These are phyloP conservation scores for Ophiostoma ips DNA, from an alignment of 2,329 filamentous ascomycete genomes.

Conservation along the genomic window DNA sequence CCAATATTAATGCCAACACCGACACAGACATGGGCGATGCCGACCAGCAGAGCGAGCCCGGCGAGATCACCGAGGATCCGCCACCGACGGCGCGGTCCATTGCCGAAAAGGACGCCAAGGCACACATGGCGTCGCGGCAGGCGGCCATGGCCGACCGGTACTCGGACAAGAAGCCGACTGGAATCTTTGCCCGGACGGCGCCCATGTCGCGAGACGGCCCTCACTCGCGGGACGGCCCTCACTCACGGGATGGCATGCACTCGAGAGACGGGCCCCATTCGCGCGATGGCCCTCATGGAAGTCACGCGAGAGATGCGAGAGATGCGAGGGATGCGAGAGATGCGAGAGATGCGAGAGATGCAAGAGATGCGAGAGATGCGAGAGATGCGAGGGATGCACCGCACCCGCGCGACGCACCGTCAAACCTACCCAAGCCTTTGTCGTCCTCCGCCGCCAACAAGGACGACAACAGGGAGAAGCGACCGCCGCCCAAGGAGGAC, in stretches of 20 bases:
- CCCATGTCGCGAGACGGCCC: not conserved
- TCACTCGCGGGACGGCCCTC: not conserved
- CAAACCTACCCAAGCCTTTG: not conserved
- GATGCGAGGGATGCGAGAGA: not conserved
- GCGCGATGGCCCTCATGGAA: not conserved
- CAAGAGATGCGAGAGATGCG: not conserved
- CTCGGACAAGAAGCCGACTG: conserved; percentile 5
- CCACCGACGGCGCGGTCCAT: not conserved
- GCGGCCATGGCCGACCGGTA: not conserved
- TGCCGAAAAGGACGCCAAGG: not conserved
- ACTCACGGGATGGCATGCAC: not conserved
- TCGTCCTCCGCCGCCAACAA: not conserved
- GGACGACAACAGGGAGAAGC: not conserved
- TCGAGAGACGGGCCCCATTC: not conserved
- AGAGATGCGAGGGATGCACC: not conserved
- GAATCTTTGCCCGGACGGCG: conserved; percentile 3
- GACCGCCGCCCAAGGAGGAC: not conserved
- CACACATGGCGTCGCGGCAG: not conserved
- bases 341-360: not conserved
- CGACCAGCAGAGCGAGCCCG: conserved; percentile 31
- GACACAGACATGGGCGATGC: conserved; percentile 21
- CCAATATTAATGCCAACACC: too few relatives aligned
- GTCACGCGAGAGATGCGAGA: not conserved
- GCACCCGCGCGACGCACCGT: not conserved
- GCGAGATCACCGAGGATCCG: conserved; percentile 28